Conservation (phyloP, 106 monocot species). For the Allium cepa region DNA sequence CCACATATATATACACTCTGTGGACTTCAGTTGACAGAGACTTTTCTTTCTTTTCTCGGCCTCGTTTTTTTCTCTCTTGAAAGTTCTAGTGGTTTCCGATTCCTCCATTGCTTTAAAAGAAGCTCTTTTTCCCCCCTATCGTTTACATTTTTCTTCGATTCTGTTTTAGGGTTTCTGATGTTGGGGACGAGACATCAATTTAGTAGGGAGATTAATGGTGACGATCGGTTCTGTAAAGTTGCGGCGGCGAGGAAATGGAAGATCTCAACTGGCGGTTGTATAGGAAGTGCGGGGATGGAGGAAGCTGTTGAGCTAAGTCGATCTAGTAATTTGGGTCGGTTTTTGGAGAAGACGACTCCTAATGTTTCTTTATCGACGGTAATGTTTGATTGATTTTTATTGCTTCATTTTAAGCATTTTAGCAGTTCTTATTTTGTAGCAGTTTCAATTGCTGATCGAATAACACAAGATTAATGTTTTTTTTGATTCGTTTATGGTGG, state of each 20-base stretch:
- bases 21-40: constrained; percentile 9
- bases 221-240: constrained; percentile 35
- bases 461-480: no score
- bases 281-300: not conserved
- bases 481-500: no score
- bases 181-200: constrained; percentile 30
- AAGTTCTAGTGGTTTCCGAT: no score
- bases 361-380: no score
- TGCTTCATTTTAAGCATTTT: no score
- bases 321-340: constrained; percentile 54
- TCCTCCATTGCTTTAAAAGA: no score
- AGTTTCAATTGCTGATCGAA: no score
- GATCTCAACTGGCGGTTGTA: not conserved
- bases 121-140: no score
- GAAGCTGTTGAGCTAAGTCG: not conserved
- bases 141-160: no score
- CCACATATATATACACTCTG: constrained; percentile 1
- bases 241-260: constrained; percentile 17
- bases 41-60: not conserved
- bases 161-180: constrained; percentile 25
- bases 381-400: no score
- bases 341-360: constrained; percentile 56
- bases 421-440: no score
- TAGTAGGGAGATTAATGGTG: constrained; percentile 19
- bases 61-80: not conserved